A percentile compares a stretch with the other conserved stretches of the same genome.
Conservation (phyloP, 768 basidiomycete species). For the Chalciporus sphaerocephalus region DNA sequence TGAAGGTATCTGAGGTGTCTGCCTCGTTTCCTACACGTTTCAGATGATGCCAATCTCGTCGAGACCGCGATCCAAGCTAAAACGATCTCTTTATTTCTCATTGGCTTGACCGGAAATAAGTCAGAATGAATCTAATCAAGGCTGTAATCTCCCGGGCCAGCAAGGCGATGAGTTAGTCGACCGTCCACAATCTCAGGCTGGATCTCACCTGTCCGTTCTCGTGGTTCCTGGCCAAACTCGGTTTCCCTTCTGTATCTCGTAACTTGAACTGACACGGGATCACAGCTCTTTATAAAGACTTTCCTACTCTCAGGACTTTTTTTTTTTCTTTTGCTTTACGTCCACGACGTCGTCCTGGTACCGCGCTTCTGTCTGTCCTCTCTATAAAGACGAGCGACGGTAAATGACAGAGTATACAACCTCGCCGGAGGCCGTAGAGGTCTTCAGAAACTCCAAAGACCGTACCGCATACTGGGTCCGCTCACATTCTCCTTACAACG, state of each 20-base stretch:
- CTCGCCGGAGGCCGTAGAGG: conserved; percentile 53
- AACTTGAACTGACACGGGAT: conserved; percentile 23
- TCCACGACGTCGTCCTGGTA: neutral
- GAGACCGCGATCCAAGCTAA: conserved; percentile 18
- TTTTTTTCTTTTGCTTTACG: conserved; percentile 7
- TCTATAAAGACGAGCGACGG: neutral
- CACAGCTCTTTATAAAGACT: conserved; percentile 25
- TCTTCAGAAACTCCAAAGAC: conserved; percentile 55
- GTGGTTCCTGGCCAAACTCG: conserved; percentile 12
- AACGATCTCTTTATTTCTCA: conserved; percentile 14
- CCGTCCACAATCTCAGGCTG: conserved; percentile 13
- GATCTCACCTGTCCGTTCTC: conserved; percentile 22
- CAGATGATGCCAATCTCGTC: conserved; percentile 26
- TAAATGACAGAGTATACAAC: conserved; percentile 62
- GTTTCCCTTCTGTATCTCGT: conserved; percentile 7
- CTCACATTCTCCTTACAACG: conserved; percentile 34
- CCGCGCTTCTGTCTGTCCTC: neutral
- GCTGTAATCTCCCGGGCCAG: conserved; percentile 18
- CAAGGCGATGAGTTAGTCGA: conserved; percentile 10
- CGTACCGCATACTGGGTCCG: conserved; percentile 65
- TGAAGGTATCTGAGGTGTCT: conserved; percentile 13
- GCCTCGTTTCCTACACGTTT: conserved; percentile 32
- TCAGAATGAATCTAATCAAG: conserved; percentile 25
- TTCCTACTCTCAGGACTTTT: conserved; percentile 2
- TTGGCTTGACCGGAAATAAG: conserved; percentile 30